phyloP scores from a whole-genome alignment of 805 yeast species.

The Pichia phayaonensis region DNA sequence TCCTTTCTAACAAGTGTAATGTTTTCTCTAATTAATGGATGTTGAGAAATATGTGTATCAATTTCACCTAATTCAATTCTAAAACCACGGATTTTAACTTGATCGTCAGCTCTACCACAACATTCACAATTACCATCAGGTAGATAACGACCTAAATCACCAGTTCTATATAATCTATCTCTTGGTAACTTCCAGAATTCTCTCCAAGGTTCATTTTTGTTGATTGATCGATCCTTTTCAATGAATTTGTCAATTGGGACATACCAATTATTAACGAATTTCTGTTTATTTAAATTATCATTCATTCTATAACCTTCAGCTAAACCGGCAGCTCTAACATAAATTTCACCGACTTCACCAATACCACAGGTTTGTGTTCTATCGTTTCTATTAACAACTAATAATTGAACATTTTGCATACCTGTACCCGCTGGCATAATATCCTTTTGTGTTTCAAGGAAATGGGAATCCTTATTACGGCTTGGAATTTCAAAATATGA shows the following conservation, averaged over 20 bases:
- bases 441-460: slow-evolving; percentile 80
- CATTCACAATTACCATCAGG: slow-evolving; percentile 98
- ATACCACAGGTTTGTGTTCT: slow-evolving; percentile 90
- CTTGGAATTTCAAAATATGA: slow-evolving; percentile 87
- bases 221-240: slow-evolving; percentile 40
- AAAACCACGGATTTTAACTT: slow-evolving; percentile 96
- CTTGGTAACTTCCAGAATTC: slow-evolving; percentile 87
- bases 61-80: slow-evolving; percentile 97
- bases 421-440: slow-evolving; percentile 98
- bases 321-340: slow-evolving; percentile 96
- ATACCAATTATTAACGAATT: slow-evolving; percentile 90
- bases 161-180: slow-evolving; percentile 93
- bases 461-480: slow-evolving; percentile 57
- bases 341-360: slow-evolving; percentile 98
- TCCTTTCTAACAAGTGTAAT: slow-evolving; percentile 87
- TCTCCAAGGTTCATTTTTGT: slow-evolving; percentile 58
- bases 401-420: slow-evolving; percentile 88
- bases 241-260: slow-evolving; percentile 60
- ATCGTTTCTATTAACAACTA: slow-evolving; percentile 89
- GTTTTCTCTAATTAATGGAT: slow-evolving; percentile 86
- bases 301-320: slow-evolving; percentile 94
- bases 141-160: slow-evolving; percentile 92
- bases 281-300: slow-evolving; percentile 80
- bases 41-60: slow-evolving; percentile 94
- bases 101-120: slow-evolving; percentile 98